Conservation (phyloP, 1,284 basidiomycete species). For the Sparassis latifolia region DNA sequence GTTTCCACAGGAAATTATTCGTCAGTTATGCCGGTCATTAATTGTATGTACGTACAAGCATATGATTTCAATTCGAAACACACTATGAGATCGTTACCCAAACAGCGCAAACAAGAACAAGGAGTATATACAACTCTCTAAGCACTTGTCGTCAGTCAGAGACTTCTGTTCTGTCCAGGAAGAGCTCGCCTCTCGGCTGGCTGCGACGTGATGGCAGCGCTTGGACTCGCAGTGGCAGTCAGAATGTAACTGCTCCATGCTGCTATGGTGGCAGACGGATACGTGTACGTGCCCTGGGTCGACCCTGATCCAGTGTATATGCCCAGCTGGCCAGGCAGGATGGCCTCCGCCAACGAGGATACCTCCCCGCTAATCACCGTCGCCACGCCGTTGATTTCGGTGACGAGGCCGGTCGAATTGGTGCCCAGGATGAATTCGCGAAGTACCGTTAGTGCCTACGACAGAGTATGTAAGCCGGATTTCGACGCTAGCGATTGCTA, state of each 20-base stretch:
- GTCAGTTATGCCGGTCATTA: no score
- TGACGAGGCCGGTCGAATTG: slow-evolving; percentile 19
- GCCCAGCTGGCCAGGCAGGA: slow-evolving; percentile 15
- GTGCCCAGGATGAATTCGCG: slow-evolving; percentile 21
- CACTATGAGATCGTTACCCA: no score
- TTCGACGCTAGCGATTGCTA: neutral
- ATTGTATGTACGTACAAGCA: no score
- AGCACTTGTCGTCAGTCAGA: no score
- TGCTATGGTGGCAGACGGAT: slow-evolving; percentile 38
- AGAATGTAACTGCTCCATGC: slow-evolving; percentile 42
- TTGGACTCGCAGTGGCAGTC: slow-evolving; percentile 12
- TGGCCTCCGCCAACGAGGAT: slow-evolving; percentile 11
- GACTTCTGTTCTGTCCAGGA: no score
- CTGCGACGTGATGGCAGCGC: neutral
- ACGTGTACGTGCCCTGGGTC: slow-evolving; percentile 20
- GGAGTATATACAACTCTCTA: no score
- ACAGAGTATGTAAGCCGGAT: neutral
- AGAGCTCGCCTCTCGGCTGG: neutral
- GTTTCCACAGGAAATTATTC: no score
- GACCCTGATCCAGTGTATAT: slow-evolving; percentile 18
- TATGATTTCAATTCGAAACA: no score
- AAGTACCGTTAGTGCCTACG: slow-evolving; percentile 17
- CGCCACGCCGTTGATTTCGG: slow-evolving; percentile 4
- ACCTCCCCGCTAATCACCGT: slow-evolving; percentile 17
- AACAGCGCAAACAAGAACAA: no score